Base-by-base conservation (phyloP, 2,329 filamentous ascomycete species). In the Aspergillus latus region DNA sequence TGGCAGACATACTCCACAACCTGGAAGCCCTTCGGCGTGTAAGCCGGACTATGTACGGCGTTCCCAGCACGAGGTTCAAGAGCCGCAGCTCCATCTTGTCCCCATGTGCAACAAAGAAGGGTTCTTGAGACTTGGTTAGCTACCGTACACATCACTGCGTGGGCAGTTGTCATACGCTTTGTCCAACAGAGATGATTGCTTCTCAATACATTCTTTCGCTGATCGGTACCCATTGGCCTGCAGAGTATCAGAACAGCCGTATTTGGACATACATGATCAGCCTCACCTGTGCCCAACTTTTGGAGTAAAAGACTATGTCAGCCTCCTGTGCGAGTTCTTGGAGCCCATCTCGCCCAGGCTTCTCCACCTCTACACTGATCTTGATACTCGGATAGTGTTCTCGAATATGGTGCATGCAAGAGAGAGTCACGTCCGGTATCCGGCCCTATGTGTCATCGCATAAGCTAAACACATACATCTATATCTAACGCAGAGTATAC, bases 321-420 rank as follows among this genome's bases (percentile, higher is more conserved):
- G 86, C 87, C 62, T 81, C 77, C 37, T 76, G 76, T 28, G 86
- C 86, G 47, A 90, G 78, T 29, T 82, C 76, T 49, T 77, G 73
- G 54, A 90, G 76, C 2, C 85, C 86, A 28, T 73, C 69, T 10
- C 88, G 80, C 10, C 78, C 79, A 2, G 88, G 87, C 68, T 89
- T 90, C 74, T 91, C 88, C 43, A 88, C 75, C 71, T 91, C 88
- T 52, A 90, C 84, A 68, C 88, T 91, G 66, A 90, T 75, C 46
- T 65, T 78, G 46, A 78, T 74, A 4, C 63, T 67, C 28, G 78
- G 79, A 52, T 77, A 74, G 29, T 65, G 65, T 43, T 66, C 65
- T 49, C 83, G 82, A 60, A 89, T 68, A 64, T 83, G 73, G 42
- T 68, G 76, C 53, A 90, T 84, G 70, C 85, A 89, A 42, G 77